Evolutionary conservation across 495 filamentous ascomycete species (phyloP).

Genomic region (Hypoxylon trugodes): DNA sequence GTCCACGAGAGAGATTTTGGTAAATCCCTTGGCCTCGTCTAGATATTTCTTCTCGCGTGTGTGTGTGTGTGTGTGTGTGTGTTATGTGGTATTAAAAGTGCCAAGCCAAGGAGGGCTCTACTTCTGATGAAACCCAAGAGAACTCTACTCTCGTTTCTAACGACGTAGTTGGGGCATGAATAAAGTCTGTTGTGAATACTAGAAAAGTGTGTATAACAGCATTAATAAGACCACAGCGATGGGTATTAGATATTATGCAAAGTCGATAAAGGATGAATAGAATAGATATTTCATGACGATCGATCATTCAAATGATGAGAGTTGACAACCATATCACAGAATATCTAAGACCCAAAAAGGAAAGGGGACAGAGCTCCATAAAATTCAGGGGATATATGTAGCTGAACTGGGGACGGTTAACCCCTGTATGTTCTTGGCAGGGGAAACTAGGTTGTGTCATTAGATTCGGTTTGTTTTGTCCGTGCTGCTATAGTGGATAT

Average conservation of each 20-base stretch:
- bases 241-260: slow-evolving; percentile 35
- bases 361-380: slow-evolving; percentile 19
- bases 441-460: slow-evolving; percentile 19
- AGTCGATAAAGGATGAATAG: not conserved
- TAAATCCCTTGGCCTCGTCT: not conserved
- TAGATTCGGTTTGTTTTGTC: slow-evolving; percentile 1
- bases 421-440: slow-evolving; percentile 31
- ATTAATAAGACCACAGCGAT: slow-evolving; percentile 26
- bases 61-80: not conserved
- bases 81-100: slow-evolving; percentile 25
- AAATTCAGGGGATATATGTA: slow-evolving; percentile 33
- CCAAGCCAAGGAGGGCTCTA: slow-evolving; percentile 27
- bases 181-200: slow-evolving; percentile 7
- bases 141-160: slow-evolving; percentile 21
- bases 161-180: slow-evolving; percentile 15
- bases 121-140: slow-evolving; percentile 24
- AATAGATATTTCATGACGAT: slow-evolving; percentile 5
- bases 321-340: slow-evolving; percentile 19
- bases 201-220: slow-evolving; percentile 14
- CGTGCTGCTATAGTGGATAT: not conserved
- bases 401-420: slow-evolving; percentile 23
- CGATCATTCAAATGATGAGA: slow-evolving; percentile 24
- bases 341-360: slow-evolving; percentile 11
- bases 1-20: slow-evolving; percentile 12
- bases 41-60: slow-evolving; percentile 10